These are phyloP conservation scores for Beauveria caledonica DNA, from an alignment of 2,329 filamentous ascomycete genomes.

Conservation along the genomic window DNA sequence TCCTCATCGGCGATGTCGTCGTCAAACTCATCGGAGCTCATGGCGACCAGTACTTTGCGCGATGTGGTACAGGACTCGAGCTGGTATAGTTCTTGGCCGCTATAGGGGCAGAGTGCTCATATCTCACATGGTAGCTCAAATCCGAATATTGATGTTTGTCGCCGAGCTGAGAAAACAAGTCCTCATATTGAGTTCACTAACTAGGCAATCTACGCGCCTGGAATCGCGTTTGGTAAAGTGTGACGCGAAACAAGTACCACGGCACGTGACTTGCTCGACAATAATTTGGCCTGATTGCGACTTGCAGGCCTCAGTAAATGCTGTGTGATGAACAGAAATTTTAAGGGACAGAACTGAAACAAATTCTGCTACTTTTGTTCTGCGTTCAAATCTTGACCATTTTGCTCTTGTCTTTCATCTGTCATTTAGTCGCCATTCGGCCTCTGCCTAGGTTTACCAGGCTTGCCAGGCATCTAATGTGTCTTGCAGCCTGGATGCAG, in stretches of 20 bases:
- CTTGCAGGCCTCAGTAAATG: neutral
- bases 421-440: neutral
- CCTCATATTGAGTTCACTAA: neutral
- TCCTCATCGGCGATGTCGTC: constrained; percentile 60
- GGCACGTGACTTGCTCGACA: constrained; percentile 18
- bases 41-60: constrained; percentile 18
- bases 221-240: constrained; percentile 6
- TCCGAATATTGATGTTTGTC: neutral
- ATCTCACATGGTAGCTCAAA: neutral
- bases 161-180: neutral
- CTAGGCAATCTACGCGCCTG: constrained; percentile 1
- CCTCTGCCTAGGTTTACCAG: neutral
- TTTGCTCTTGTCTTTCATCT: neutral
- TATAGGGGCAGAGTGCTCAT: neutral
- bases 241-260: constrained; percentile 23
- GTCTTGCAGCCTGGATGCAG: constrained; percentile 4
- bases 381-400: neutral
- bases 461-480: neutral
- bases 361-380: too few relatives aligned
- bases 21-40: constrained; percentile 56
- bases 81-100: neutral
- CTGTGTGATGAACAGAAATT: neutral
- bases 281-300: neutral
- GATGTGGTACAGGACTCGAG: neutral
- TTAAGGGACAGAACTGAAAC: too few relatives aligned